Evolutionary conservation across 2,329 filamentous ascomycete species (phyloP).

Genomic region (Hymenoscyphus fraxineus): DNA sequence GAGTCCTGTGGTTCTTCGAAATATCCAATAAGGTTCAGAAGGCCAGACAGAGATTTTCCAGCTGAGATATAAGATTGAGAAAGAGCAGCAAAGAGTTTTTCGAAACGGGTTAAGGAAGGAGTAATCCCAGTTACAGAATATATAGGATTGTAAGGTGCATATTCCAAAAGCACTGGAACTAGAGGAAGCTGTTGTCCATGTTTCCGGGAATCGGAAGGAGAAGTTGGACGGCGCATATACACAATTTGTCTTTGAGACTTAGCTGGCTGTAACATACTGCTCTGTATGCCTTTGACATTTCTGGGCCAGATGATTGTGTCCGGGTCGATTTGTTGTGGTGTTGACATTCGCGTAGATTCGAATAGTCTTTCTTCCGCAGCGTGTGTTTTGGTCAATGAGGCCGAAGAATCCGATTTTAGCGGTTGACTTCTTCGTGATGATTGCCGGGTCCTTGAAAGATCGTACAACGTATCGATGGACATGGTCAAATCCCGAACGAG

Average conservation of each 20-base stretch:
- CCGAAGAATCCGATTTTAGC: slow-evolving; percentile 23
- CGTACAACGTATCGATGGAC: slow-evolving; percentile 76
- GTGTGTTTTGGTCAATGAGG: slow-evolving; percentile 20
- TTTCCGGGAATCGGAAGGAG: slow-evolving; percentile 24
- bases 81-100: slow-evolving; percentile 57
- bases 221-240: slow-evolving; percentile 31
- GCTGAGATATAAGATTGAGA: slow-evolving; percentile 39
- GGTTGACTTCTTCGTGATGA: slow-evolving; percentile 34
- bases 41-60: slow-evolving; percentile 55
- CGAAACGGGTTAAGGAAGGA: slow-evolving; percentile 61
- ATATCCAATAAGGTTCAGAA: slow-evolving; percentile 62
- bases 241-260: slow-evolving; percentile 37
- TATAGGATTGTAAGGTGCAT: slow-evolving; percentile 60
- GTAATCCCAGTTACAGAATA: slow-evolving; percentile 60
- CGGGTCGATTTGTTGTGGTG: slow-evolving; percentile 58
- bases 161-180: slow-evolving; percentile 63
- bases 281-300: slow-evolving; percentile 29
- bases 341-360: slow-evolving; percentile 58
- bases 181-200: slow-evolving; percentile 22
- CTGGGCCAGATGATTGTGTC: slow-evolving; percentile 45
- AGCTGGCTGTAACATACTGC: slow-evolving; percentile 27
- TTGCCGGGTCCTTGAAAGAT: slow-evolving; percentile 63
- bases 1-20: slow-evolving; percentile 71
- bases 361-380: slow-evolving; percentile 41
- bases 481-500: slow-evolving; percentile 70